A percentile compares a stretch with the other conserved stretches of the same genome.
These are phyloP conservation scores for Exophiala xenobiotica DNA, from an alignment of 2,329 filamentous ascomycete species.

Conservation along the genomic window DNA sequence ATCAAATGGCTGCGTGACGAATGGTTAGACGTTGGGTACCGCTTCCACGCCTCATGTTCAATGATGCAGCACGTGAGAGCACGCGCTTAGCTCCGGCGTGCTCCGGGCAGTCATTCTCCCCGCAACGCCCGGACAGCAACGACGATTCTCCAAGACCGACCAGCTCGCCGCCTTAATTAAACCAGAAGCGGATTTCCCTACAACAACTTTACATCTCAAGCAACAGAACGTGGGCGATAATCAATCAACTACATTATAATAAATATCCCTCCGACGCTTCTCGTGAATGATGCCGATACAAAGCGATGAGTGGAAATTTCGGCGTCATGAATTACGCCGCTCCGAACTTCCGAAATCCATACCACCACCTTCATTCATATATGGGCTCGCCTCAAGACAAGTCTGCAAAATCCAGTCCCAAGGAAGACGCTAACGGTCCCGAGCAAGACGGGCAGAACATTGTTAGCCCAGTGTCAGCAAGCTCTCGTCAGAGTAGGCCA, in stretches of 20 bases:
- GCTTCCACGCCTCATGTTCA: too few species aligned
- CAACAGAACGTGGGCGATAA: not conserved
- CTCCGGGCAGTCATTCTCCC: not conserved
- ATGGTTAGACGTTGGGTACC: too few species aligned
- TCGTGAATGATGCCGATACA: not conserved
- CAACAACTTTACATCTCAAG: too few species aligned
- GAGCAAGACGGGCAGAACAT: not conserved
- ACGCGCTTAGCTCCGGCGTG: not conserved
- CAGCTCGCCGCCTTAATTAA: too few species aligned
- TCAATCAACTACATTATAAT: too few species aligned
- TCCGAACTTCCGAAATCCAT: constrained; percentile 11
- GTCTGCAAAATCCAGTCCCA: constrained; percentile 13
- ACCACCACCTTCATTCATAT: constrained; percentile 12
- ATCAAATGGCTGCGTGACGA: too few species aligned
- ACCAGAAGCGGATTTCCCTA: too few species aligned
- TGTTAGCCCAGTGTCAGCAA: constrained; percentile 25
- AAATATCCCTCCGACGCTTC: not conserved
- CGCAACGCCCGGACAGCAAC: not conserved
- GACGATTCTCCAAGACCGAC: too few species aligned
- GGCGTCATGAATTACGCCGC: constrained; percentile 5
- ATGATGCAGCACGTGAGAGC: not conserved
- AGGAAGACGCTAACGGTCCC: constrained; percentile 7
- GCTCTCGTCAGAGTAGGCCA: constrained; percentile 26
- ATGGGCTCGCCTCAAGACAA: constrained; percentile 10
- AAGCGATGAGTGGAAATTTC: not conserved